Base-by-base conservation (phyloP, 2,329 filamentous ascomycete species). In the Fusarium gaditjirri region DNA sequence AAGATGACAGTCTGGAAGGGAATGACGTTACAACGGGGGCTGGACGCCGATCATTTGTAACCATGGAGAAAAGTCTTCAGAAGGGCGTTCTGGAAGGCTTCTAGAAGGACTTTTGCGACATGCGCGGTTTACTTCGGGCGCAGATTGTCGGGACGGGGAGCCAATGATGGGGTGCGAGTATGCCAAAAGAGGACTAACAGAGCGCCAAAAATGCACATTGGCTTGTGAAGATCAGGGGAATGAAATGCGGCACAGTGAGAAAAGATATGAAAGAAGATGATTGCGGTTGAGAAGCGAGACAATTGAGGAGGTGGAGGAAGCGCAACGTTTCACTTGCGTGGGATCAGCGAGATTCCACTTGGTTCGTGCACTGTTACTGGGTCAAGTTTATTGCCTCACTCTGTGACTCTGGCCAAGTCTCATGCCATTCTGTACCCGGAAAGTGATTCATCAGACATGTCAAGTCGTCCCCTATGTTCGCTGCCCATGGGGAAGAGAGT, bases 71-170 rank as follows among this genome's bases (percentile, higher is more conserved):
- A 47, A 47, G 36, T 53, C 41, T 42, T 43, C 39, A 47, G 21
- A 29, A 49, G 49, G 33, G 57, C 39, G 21, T 71, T 72, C 60
- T 47, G 41, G 55, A 72, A 70, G 29, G 25, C 9, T 72, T 71
- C 63, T 68, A 53, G 69, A 72, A 72, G 33, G 44, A 35, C 27
- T 71, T 71, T 49, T 19, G 42, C n/a, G 41, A 35, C n/a, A 38
- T 25, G 59, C 25, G 36, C 35, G 46, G 25, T 67, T 67, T 61
- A 47, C 29, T 41, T 43, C 44, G 39, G 61, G 44, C 27, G 35
- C 46, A 17, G 41, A 61, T 27, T 25, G 50, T 44, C n/a, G 10
- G 9, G 14, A 11, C 8, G 23, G 16, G 14, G 42, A 17, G 10
- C 63, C 62, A 59, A 52, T 60, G 47, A 41, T 23, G 23, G 23